Percentiles rank a stretch among this genome's conserved stretches.
Conservation (phyloP, 2,329 filamentous ascomycete genomes). For the Aspergillus texensis region DNA sequence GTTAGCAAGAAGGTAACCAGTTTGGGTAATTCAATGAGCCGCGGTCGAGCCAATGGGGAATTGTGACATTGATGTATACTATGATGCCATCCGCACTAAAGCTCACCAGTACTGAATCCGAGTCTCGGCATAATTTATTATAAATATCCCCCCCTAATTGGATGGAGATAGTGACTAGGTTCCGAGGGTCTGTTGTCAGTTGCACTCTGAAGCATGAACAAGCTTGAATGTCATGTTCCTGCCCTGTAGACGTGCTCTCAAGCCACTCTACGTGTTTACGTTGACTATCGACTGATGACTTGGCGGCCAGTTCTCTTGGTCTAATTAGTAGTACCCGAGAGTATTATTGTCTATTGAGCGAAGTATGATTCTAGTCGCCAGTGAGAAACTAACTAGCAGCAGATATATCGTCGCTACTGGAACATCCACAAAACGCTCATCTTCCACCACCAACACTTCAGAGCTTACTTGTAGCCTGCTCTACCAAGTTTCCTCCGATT, state of each 20-base stretch:
- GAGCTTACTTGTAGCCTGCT: neutral
- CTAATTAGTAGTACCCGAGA: neutral
- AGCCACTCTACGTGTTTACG: neutral
- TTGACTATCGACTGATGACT: neutral
- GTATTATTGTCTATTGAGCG: neutral
- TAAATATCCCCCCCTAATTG: neutral
- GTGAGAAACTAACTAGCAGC: neutral
- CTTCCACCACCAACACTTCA: neutral
- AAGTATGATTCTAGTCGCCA: neutral
- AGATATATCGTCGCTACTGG: neutral
- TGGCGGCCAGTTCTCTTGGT: neutral
- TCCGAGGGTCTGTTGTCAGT: neutral
- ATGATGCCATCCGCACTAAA: conserved; percentile 1
- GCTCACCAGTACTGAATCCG: neutral
- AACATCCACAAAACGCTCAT: too few species aligned
- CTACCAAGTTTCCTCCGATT: neutral
- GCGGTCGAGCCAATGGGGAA: neutral
- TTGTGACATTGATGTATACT: neutral
- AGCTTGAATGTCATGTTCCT: neutral
- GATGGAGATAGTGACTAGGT: neutral
- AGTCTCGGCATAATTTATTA: neutral
- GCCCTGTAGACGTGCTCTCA: neutral
- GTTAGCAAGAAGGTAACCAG: neutral
- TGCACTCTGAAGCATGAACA: neutral
- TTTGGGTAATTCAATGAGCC: neutral